These are phyloP conservation scores for Lepraria neglecta DNA, from an alignment of 495 filamentous ascomycete genomes.

Conservation along the genomic window DNA sequence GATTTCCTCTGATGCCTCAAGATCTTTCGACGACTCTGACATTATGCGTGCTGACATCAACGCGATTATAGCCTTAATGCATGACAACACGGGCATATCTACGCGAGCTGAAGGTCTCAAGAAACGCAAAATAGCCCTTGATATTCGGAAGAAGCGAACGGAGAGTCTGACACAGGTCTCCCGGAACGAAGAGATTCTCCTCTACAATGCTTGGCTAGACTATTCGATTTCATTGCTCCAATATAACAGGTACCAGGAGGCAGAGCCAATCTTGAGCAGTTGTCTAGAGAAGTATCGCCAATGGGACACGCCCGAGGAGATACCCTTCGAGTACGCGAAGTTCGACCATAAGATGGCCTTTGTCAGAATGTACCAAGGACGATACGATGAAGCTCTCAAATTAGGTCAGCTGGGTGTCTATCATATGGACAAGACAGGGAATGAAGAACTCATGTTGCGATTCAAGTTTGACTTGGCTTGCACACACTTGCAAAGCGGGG, in stretches of 20 bases:
- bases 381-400: constrained; percentile 22
- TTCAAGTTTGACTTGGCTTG: constrained; percentile 28
- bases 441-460: constrained; percentile 19
- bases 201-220: constrained; percentile 27
- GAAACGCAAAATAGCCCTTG: constrained; percentile 16
- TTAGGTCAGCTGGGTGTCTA: constrained; percentile 18
- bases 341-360: constrained; percentile 26
- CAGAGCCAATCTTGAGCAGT: constrained; percentile 18
- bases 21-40: not conserved
- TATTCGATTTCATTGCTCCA: constrained; percentile 25
- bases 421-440: constrained; percentile 18
- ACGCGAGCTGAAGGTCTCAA: constrained; percentile 6
- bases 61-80: constrained; percentile 25
- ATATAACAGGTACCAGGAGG: constrained; percentile 25
- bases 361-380: constrained; percentile 23
- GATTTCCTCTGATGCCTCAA: not conserved
- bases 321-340: constrained; percentile 33
- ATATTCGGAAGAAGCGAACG: constrained; percentile 19
- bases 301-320: constrained; percentile 21
- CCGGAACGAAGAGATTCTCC: constrained; percentile 25
- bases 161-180: not conserved
- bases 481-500: constrained; percentile 21
- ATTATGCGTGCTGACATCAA: constrained; percentile 28
- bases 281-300: constrained; percentile 26
- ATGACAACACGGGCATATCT: constrained; percentile 23